phyloP scores from a whole-genome alignment of 257 asterid species.

The Fraxinus pennsylvanica region DNA sequence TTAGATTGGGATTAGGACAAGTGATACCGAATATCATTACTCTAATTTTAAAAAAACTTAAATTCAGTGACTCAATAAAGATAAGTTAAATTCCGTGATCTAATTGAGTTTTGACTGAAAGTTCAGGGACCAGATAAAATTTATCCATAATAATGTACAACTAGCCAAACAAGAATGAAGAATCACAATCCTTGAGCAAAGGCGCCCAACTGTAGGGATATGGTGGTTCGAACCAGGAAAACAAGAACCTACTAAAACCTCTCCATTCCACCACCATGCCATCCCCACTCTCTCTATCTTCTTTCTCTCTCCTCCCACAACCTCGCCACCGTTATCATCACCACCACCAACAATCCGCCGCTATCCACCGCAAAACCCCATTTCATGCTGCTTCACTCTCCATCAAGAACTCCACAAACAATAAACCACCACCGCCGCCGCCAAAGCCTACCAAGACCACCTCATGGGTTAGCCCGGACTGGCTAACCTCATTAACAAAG shows the following conservation, averaged over 20 bases:
- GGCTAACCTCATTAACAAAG: constrained; percentile 77
- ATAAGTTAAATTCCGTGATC: too few relatives aligned
- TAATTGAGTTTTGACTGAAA: too few relatives aligned
- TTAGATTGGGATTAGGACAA: too few relatives aligned
- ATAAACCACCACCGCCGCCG: constrained; percentile 38
- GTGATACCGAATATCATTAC: too few relatives aligned
- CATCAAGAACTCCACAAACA: constrained; percentile 46
- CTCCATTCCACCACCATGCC: constrained; percentile 38
- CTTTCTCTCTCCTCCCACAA: constrained; percentile 26
- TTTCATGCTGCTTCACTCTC: constrained; percentile 23
- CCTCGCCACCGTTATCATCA: constrained; percentile 22
- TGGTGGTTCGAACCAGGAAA: constrained; percentile 27
- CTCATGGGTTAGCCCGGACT: constrained; percentile 92
- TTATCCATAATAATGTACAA: too few relatives aligned
- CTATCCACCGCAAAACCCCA: constrained; percentile 19
- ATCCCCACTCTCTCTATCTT: constrained; percentile 38
- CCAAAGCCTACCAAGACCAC: constrained; percentile 34
- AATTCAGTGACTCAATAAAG: too few relatives aligned
- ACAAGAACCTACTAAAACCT: background rate
- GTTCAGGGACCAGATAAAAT: too few relatives aligned
- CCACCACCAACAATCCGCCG: constrained; percentile 24
- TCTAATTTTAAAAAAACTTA: too few relatives aligned
- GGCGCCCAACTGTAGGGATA: constrained; percentile 12
- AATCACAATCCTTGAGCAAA: background rate
- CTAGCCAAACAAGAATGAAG: background rate